phyloP scores from a whole-genome alignment of 2,329 filamentous ascomycete species.

The Penicillium decumbens region DNA sequence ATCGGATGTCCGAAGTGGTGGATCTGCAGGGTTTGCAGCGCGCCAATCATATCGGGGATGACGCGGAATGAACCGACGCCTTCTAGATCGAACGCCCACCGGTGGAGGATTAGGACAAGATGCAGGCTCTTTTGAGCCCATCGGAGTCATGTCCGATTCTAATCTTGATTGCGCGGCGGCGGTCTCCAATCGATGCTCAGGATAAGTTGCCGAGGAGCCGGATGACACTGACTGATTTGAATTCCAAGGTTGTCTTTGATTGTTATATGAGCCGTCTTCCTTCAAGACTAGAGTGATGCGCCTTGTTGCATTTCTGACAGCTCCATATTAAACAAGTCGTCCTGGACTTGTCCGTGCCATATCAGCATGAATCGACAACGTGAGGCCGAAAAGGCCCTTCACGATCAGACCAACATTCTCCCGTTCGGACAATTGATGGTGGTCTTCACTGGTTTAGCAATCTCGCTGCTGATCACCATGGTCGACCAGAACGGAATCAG shows the following conservation, averaged over 20 bases:
- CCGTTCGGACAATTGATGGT: slow-evolving; percentile 44
- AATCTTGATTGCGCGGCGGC: slow-evolving; percentile 9
- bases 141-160: slow-evolving; percentile 20
- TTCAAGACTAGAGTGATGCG: neutral
- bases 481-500: slow-evolving; percentile 57
- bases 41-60: slow-evolving; percentile 12
- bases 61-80: slow-evolving; percentile 16
- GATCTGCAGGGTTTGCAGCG: slow-evolving; percentile 2
- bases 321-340: neutral
- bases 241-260: neutral
- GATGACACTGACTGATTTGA: slow-evolving; percentile 6
- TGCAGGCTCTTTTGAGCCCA: slow-evolving; percentile 5
- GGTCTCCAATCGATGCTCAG: slow-evolving; percentile 19
- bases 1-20: slow-evolving; percentile 20
- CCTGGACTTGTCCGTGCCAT: neutral
- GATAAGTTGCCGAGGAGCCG: slow-evolving; percentile 15
- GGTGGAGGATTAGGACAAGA: slow-evolving; percentile 10
- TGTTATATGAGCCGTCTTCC: neutral
- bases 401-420: slow-evolving; percentile 57
- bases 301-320: neutral
- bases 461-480: slow-evolving; percentile 53
- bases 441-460: slow-evolving; percentile 51
- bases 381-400: slow-evolving; percentile 45
- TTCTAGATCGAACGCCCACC: slow-evolving; percentile 8
- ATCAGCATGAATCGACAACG: slow-evolving; percentile 31